Evolutionary conservation across 2,329 filamentous ascomycete genomes (phyloP).

Genomic region (Fusarium musae): DNA sequence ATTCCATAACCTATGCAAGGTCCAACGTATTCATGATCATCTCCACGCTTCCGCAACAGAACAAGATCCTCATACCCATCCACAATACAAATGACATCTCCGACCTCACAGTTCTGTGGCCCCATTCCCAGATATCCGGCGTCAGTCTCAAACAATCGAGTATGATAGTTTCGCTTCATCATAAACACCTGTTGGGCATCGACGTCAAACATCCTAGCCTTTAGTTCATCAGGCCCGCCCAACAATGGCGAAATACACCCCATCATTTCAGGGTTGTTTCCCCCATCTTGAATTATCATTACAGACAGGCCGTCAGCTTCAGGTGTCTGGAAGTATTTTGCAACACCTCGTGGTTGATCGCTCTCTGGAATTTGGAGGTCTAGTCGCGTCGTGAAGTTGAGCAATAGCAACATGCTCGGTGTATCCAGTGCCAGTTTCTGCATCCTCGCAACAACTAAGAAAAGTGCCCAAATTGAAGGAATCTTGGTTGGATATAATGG

Average conservation of each 20-base stretch:
- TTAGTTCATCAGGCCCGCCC: neutral
- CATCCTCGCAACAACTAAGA: neutral
- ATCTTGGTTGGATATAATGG: neutral
- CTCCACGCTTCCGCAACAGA: neutral
- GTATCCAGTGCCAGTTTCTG: neutral
- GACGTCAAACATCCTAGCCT: neutral
- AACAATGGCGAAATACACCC: neutral
- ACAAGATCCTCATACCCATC: conserved; percentile 1
- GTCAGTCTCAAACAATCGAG: neutral
- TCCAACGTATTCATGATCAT: neutral
- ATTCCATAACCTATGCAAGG: neutral
- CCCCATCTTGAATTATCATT: neutral
- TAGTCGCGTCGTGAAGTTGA: neutral
- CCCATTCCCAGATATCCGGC: neutral
- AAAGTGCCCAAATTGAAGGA: neutral
- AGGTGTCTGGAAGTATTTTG: neutral
- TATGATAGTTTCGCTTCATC: neutral
- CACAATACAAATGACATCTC: neutral
- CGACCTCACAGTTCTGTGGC: neutral
- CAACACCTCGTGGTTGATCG: neutral
- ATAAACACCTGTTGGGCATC: neutral
- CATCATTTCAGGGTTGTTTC: neutral
- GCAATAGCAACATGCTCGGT: neutral
- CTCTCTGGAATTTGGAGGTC: neutral
- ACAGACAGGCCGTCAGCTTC: neutral